These are phyloP conservation scores for Gilbertella persicaria DNA, from an alignment of 371 early-diverging fungal genomes.

Conservation along the genomic window DNA sequence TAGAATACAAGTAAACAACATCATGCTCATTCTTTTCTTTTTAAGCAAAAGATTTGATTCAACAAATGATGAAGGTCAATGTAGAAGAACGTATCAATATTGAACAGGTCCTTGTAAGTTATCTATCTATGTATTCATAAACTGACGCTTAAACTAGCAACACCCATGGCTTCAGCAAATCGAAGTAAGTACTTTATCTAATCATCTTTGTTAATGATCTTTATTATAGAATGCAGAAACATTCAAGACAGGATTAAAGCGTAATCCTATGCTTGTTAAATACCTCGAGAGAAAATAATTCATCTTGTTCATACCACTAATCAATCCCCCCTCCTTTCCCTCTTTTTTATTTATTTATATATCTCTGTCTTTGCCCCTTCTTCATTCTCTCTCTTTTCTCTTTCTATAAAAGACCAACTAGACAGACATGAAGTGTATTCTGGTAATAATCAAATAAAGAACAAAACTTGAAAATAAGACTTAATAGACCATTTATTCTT, in stretches of 20 bases:
- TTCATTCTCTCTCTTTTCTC: neutral
- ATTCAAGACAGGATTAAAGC: too few species aligned
- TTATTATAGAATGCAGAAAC: too few species aligned
- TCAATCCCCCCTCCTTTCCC: too few species aligned
- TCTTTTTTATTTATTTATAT: too few species aligned
- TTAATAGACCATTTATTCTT: constrained; percentile 51
- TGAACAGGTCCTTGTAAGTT: constrained; percentile 18
- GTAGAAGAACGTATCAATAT: constrained; percentile 11
- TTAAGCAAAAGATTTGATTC: constrained; percentile 18
- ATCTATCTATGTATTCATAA: neutral
- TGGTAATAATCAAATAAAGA: neutral
- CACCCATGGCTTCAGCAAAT: constrained; percentile 29
- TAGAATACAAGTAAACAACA: neutral
- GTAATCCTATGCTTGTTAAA: too few species aligned
- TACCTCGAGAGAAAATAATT: too few species aligned
- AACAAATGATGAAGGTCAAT: constrained; percentile 10
- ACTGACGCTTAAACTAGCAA: neutral
- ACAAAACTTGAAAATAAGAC: neutral
- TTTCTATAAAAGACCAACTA: neutral
- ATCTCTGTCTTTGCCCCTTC: neutral
- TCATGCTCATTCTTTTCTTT: neutral
- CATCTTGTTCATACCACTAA: too few species aligned
- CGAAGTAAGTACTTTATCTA: constrained; percentile 7
- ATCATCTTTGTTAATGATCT: neutral
- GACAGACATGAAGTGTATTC: neutral